Evolutionary conservation across 306 rosid species (phyloP).

Genomic region (Gleditsia sinensis): DNA sequence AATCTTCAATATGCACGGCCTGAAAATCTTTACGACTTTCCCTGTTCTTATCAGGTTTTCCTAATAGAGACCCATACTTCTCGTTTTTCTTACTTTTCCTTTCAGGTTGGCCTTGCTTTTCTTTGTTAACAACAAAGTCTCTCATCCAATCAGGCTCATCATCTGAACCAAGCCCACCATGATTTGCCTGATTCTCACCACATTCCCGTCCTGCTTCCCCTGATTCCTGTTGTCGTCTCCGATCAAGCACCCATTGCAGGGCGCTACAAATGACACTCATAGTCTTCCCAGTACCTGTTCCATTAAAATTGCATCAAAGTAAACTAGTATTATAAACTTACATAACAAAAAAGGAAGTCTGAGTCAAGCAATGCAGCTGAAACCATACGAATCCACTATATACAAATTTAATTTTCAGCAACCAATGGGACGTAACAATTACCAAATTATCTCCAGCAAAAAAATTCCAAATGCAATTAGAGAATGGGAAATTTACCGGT

Average conservation of each 20-base stretch:
- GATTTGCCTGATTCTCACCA: slow-evolving; percentile 32
- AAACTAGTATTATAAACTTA: background rate
- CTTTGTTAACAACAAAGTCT: slow-evolving; percentile 51
- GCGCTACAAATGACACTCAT: slow-evolving; percentile 89
- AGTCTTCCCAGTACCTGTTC: slow-evolving; percentile 89
- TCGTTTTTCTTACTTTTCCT: slow-evolving; percentile 41
- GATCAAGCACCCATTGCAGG: slow-evolving; percentile 86
- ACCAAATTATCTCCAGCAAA: background rate
- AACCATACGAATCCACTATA: background rate
- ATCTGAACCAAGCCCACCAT: slow-evolving; percentile 49
- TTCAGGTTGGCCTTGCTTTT: slow-evolving; percentile 37
- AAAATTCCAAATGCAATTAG: background rate
- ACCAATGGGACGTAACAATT: background rate
- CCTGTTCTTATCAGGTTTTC: slow-evolving; percentile 34
- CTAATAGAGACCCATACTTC: slow-evolving; percentile 35
- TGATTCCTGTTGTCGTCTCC: slow-evolving; percentile 43
- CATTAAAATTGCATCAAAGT: slow-evolving; percentile 26
- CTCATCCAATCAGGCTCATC: slow-evolving; percentile 97
- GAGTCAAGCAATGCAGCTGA: too few relatives aligned
- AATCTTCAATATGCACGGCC: slow-evolving; percentile 36
- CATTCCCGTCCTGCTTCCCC: slow-evolving; percentile 31
- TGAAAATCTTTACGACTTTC: slow-evolving; percentile 40
- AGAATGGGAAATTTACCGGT: slow-evolving; percentile 52
- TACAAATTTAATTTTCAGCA: background rate
- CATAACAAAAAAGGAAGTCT: slow-evolving; percentile 1